Conservation (phyloP, 2,329 filamentous ascomycete genomes). For the Pyricularia grisea region DNA sequence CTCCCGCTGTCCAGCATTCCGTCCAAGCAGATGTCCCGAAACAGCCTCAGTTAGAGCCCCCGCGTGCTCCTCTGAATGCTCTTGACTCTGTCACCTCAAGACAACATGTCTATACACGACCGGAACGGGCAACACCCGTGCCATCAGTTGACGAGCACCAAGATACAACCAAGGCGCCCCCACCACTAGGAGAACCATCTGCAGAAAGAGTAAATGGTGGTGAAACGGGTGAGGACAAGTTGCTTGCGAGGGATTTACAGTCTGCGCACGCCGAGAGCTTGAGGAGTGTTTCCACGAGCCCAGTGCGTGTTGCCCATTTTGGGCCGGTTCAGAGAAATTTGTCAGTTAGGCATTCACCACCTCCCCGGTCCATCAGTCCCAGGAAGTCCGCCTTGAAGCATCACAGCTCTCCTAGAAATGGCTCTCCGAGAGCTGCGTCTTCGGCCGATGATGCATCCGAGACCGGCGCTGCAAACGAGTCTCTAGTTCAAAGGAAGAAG, state of each 20-base stretch:
- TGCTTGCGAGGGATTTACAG: neutral
- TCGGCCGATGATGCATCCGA: constrained; percentile 40
- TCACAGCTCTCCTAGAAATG: constrained; percentile 41
- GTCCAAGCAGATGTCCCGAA: constrained; percentile 16
- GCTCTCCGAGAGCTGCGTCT: constrained; percentile 42
- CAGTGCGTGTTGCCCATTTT: constrained; percentile 60
- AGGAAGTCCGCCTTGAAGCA: constrained; percentile 70
- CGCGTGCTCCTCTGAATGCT: constrained; percentile 9
- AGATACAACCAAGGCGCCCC: neutral
- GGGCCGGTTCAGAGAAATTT: constrained; percentile 45
- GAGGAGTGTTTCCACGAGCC: constrained; percentile 46
- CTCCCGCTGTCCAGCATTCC: constrained; percentile 34
- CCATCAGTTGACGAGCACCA: neutral
- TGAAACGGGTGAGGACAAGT: neutral
- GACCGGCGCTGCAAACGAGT: constrained; percentile 26
- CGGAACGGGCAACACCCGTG: constrained; percentile 2
- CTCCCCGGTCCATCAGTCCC: constrained; percentile 62
- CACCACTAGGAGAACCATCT: neutral
- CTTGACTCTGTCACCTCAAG: constrained; percentile 26
- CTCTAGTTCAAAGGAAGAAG: constrained; percentile 43
- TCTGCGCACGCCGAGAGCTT: constrained; percentile 1
- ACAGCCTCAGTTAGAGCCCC: constrained; percentile 5
- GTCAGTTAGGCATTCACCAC: constrained; percentile 56
- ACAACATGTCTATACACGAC: constrained; percentile 15
- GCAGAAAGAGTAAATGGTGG: neutral